Percentiles rank a stretch among this genome's conserved stretches.
Conservation (phyloP, 2,329 filamentous ascomycete species). For the Beauveria pseudobassiana region DNA sequence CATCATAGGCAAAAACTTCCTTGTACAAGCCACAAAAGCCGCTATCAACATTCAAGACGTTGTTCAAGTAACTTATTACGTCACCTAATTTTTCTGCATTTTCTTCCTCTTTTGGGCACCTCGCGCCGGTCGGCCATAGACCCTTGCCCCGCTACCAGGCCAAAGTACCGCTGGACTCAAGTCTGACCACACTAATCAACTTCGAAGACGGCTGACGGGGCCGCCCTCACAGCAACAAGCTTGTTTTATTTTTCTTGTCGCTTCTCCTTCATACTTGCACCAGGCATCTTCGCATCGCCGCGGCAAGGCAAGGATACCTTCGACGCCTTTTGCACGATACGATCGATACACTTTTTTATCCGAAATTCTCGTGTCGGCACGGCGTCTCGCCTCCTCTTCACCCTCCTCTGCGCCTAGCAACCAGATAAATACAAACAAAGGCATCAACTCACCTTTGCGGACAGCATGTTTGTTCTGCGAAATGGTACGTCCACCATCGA, state of each 20-base stretch:
- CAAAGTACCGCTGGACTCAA: not conserved
- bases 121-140: not conserved
- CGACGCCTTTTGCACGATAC: not conserved
- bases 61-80: not conserved
- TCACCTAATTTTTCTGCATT: not conserved
- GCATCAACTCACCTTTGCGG: slow-evolving; percentile 11
- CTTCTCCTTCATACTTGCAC: not conserved
- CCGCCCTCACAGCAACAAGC: not conserved
- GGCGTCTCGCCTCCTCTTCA: not conserved
- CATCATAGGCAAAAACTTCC: not conserved
- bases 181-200: not conserved
- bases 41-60: too few species aligned
- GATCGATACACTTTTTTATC: not conserved
- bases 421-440: slow-evolving; percentile 3
- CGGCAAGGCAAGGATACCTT: not conserved
- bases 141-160: not conserved
- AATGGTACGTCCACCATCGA: slow-evolving; percentile 25
- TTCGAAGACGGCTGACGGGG: not conserved
- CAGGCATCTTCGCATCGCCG: not conserved
- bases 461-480: slow-evolving; percentile 32
- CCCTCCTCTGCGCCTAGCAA: not conserved
- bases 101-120: not conserved
- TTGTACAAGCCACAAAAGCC: not conserved
- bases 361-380: not conserved
- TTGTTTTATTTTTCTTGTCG: not conserved